Base-by-base conservation (phyloP, 1,284 basidiomycete genomes). In the Porodaedalea pini region DNA sequence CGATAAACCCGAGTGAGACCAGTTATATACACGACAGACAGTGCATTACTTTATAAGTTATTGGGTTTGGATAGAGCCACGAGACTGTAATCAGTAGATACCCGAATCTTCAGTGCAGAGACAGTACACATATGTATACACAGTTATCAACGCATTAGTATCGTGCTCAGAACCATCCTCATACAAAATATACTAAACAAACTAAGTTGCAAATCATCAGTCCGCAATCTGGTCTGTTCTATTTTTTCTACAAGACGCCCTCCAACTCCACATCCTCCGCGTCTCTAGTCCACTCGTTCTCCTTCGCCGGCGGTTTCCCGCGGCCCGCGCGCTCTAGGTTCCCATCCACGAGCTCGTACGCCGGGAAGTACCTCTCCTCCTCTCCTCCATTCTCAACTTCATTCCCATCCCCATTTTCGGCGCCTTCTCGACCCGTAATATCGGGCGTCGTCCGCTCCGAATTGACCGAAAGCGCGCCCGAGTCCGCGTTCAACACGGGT, bases 291-390 rank as follows among this genome's bases (percentile, higher is more conserved):
- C 17, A 48, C 29, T 17, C 17, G 32, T 10, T 15, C 19, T 41
- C 7, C 5, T 21, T 41, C 1, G 3, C 19, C 10, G 45, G 29
- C 21, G 13, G 45, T 17, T 47, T 37, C 17, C 77, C 78, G 43
- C 85, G 73, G 7, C 85, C 85, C 7, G 78, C 82, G 25, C 94
- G 79, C 71, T 98, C 94, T 52, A 91, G 76, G 23, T 73, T 74
- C 10, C 81, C 90, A 67, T 97, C 93, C 52, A 77, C 62, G 6
- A 94, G 76, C 71, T 90, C 86, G 71, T 92, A 91, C 0, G 92
- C 92, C 0, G 92, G 92, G 29, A 76, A 74, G 70, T 90, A 91
- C 29, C 71, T 73, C 13, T 66, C 62, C 41, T 64, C 57, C 36
- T 10, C 53, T 15, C 44, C 51, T 43, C n/a, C 10, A 41, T 41